Evolutionary conservation across 306 rosid species (phyloP), one percentile per base, ranked within the genome.

Genomic region (Trifolium repens): DNA sequence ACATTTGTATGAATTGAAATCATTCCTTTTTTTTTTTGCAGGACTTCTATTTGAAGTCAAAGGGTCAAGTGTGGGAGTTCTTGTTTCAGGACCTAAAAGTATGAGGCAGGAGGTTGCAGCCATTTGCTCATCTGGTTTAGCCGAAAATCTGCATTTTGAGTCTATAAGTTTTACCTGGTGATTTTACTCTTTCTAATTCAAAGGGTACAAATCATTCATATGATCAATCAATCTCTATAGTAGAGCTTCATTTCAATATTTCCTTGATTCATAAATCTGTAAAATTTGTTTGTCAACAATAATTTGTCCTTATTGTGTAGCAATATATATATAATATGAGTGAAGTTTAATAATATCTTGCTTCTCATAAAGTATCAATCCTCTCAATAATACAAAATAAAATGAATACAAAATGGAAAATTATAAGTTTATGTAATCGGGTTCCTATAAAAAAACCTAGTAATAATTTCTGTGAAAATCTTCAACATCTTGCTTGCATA

Each of bases 131-230:
- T 82, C 80, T 60, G 88, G 87, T 71, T 80, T 80, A 71, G 84
- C 68, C 19, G 82, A 84, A 34, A 90, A 90, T 82, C 72, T 92
- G 58, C 96, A 90, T 71, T 79, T 88, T 54, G 89, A 90, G 78
- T 90, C 91, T 39, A 81, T 88, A 12, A 92, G 97, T 78, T 92
- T 92, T 67, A 87, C 84, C 58, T 92, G 97, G 97, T 92, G 89
- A 90, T 71, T 52, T 43, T 55, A 27, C 32, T 50, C 39, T 14
- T 58, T 58, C 32, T 9, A 55, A 55, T 55, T 22, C 34, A 55
- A 67, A 30, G 35, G 9, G 50, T 58, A 9, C 8, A 55, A 34
- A 35, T 26, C 17, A 15, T 57, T 32, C 15, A 37, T 22, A 22
- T 16, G 69, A 24, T 16, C 39, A 68, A 66, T 39, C 19, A 68